A percentile compares a stretch with the other conserved stretches of the same genome.
These are phyloP conservation scores for Beauveria pseudobassiana DNA, from an alignment of 2,329 filamentous ascomycete species.

Conservation along the genomic window DNA sequence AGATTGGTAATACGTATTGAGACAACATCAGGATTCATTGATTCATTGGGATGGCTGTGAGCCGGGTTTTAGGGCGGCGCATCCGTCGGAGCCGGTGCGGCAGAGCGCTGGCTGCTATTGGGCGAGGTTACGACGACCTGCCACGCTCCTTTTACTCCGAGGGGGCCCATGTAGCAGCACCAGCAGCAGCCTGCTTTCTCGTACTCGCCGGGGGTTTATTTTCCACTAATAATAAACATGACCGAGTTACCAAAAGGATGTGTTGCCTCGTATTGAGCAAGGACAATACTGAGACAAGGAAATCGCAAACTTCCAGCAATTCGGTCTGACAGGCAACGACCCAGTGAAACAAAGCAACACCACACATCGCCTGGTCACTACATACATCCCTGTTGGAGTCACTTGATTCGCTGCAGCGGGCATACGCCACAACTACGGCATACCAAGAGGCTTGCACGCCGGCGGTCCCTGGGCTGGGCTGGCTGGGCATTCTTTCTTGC, in stretches of 20 bases:
- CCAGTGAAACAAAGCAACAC: not conserved
- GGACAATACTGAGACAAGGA: not conserved
- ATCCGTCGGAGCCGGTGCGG: constrained; percentile 10
- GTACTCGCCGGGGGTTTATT: too few relatives aligned
- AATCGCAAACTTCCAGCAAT: not conserved
- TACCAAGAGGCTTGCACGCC: not conserved
- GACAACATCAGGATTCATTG: not conserved
- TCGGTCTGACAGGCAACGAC: not conserved
- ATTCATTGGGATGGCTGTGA: not conserved
- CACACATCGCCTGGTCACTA: not conserved
- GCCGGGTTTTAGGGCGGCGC: constrained; percentile 1
- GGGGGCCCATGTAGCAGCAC: not conserved
- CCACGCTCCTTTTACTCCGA: not conserved
- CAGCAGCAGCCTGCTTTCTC: not conserved
- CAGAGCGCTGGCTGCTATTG: not conserved
- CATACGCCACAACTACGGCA: not conserved
- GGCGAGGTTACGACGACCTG: not conserved
- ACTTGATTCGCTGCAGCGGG: constrained; percentile 3
- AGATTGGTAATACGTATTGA: not conserved
- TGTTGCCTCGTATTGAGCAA: not conserved
- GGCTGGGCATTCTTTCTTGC: not conserved
- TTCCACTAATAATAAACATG: not conserved
- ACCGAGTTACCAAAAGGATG: not conserved
- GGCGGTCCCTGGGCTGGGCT: not conserved
- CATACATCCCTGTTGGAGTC: not conserved